A percentile compares a stretch with the other conserved stretches of the same genome.
phyloP scores from a whole-genome alignment of 352 stramenopile genomes.

The Globisporangium lucens region DNA sequence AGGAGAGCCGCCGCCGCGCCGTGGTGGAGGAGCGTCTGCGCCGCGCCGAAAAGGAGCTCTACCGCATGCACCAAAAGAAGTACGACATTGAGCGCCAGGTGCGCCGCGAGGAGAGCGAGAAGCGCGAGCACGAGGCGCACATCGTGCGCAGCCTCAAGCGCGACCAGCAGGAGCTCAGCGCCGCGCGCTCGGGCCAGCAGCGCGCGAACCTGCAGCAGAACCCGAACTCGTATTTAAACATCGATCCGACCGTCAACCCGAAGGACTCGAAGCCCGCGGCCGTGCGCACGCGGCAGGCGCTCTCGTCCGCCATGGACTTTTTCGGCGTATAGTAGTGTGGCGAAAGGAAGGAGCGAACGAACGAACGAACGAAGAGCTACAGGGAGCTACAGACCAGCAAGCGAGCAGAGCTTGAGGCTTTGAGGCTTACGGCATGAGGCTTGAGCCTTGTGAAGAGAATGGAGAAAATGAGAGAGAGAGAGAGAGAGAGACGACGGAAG shows the following conservation, averaged over 20 bases:
- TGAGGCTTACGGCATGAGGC: not conserved
- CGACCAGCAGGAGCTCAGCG: constrained; percentile 49
- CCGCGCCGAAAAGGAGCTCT: constrained; percentile 82
- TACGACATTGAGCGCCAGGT: constrained; percentile 87
- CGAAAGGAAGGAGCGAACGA: not conserved
- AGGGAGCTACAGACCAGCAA: not conserved
- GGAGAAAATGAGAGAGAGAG: constrained; percentile 1
- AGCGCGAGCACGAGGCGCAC: constrained; percentile 80
- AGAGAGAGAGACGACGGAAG: not conserved
- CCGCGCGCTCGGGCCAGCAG: constrained; percentile 17
- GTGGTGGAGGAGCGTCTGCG: constrained; percentile 79
- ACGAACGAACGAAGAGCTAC: not conserved
- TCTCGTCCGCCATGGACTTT: constrained; percentile 87
- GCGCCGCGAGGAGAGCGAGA: constrained; percentile 81
- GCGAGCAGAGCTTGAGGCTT: not conserved
- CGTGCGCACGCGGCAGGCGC: constrained; percentile 70
- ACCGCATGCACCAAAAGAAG: constrained; percentile 90
- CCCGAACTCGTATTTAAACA: constrained; percentile 32
- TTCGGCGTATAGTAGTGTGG: constrained; percentile 71
- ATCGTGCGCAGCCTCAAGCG: constrained; percentile 81
- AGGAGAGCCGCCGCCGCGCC: constrained; percentile 63
- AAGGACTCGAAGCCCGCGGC: constrained; percentile 75
- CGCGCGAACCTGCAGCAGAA: constrained; percentile 10
- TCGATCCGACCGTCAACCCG: constrained; percentile 76
- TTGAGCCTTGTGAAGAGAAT: not conserved